A percentile compares a stretch with the other conserved stretches of the same genome.
Evolutionary conservation across 2,329 filamentous ascomycete species (phyloP).

Genomic region (Beauveria pseudobassiana): DNA sequence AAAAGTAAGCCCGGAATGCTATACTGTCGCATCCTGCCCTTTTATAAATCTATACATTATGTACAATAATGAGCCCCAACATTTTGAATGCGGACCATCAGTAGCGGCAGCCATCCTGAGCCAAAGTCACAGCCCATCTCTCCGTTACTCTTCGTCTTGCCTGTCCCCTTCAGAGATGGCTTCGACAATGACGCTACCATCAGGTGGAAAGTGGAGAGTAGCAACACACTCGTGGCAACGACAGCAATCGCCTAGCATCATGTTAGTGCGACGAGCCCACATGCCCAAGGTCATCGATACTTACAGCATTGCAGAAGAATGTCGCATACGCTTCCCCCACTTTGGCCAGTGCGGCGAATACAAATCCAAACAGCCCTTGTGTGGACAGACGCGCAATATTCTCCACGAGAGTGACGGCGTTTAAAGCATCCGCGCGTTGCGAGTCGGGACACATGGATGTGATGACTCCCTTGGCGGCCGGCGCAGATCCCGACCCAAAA

Average conservation of each 20-base stretch:
- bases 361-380: conserved; percentile 57
- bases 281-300: conserved; percentile 16
- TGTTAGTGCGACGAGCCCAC: conserved; percentile 11
- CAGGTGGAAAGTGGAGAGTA: conserved; percentile 37
- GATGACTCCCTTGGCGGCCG: conserved; percentile 66
- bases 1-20: too few species aligned
- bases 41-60: too few species aligned
- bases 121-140: too few species aligned
- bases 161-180: neutral
- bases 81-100: neutral
- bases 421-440: conserved; percentile 58
- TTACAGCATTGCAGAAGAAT: conserved; percentile 59
- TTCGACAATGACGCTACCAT: conserved; percentile 21
- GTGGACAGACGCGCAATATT: conserved; percentile 59
- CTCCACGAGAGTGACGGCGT: conserved; percentile 62
- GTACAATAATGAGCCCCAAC: neutral
- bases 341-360: conserved; percentile 57
- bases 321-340: conserved; percentile 53
- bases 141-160: neutral
- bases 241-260: conserved; percentile 40
- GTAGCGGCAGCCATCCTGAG: neutral
- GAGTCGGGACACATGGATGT: conserved; percentile 58
- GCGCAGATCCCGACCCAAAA: conserved; percentile 60
- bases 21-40: too few species aligned
- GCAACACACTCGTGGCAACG: conserved; percentile 31